Conservation (phyloP, 2,329 filamentous ascomycete species). For the Aspergillus ustus region DNA sequence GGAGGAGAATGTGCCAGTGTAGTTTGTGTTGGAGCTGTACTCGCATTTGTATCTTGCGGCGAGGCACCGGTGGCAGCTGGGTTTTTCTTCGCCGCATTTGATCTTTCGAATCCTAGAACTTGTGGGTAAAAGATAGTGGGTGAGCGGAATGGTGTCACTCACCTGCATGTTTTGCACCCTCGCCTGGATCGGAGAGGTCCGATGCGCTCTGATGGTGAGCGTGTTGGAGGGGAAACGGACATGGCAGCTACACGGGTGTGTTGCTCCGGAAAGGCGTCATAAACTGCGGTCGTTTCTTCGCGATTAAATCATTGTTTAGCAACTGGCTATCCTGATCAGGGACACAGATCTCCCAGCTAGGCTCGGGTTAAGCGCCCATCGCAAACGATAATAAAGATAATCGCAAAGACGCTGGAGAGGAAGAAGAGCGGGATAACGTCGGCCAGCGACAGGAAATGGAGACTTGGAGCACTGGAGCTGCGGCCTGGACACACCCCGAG, state of each 20-base stretch:
- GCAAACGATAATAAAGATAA: background rate
- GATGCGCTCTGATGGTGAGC: background rate
- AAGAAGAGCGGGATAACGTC: background rate
- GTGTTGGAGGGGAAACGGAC: background rate
- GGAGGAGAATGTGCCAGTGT: background rate
- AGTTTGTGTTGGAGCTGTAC: constrained; percentile 26
- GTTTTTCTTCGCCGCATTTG: constrained; percentile 43
- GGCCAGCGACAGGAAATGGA: background rate
- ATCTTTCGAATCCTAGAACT: constrained; percentile 33
- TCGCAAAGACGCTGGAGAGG: background rate
- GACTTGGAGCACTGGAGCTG: background rate
- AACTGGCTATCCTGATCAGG: background rate
- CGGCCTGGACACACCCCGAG: background rate
- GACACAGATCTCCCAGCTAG: background rate
- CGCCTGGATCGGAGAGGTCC: constrained; percentile 26
- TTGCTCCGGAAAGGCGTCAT: background rate
- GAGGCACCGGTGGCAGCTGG: constrained; percentile 36
- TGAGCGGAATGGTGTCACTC: background rate
- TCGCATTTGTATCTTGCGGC: constrained; percentile 39
- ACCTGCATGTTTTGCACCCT: constrained; percentile 41
- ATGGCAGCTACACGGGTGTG: background rate
- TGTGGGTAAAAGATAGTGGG: background rate
- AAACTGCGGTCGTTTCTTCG: background rate
- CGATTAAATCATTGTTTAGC: background rate
- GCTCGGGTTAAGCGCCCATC: background rate